These are phyloP conservation scores for Albophoma yamanashiensis DNA, from an alignment of 2,329 filamentous ascomycete species.

Conservation along the genomic window DNA sequence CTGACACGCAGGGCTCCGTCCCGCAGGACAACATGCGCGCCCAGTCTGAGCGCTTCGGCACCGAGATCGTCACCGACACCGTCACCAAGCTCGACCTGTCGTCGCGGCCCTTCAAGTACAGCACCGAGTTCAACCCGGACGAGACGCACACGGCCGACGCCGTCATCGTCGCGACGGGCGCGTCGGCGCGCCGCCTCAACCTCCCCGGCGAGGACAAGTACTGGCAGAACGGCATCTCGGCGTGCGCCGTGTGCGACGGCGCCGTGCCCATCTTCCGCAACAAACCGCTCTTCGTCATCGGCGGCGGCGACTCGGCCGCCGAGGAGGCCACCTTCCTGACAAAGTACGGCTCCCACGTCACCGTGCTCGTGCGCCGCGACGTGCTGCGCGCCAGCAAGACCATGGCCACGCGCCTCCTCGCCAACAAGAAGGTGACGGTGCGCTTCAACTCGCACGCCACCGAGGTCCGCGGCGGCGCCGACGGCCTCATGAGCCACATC, in stretches of 20 bases:
- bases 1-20: background rate
- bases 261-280: constrained; percentile 96
- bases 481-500: constrained; percentile 81
- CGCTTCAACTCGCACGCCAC: constrained; percentile 72
- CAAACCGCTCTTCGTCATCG: constrained; percentile 91
- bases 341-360: constrained; percentile 94
- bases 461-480: constrained; percentile 76
- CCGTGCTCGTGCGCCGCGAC: constrained; percentile 82
- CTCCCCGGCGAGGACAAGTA: constrained; percentile 86
- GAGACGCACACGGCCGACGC: constrained; percentile 82
- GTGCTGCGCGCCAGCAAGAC: constrained; percentile 79
- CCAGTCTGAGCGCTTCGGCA: constrained; percentile 87
- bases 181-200: constrained; percentile 74
- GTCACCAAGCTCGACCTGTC: constrained; percentile 81
- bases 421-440: constrained; percentile 84
- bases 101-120: constrained; percentile 79
- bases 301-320: constrained; percentile 90
- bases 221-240: constrained; percentile 95
- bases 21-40: constrained; percentile 73
- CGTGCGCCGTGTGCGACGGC: constrained; percentile 95
- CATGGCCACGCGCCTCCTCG: constrained; percentile 77
- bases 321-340: constrained; percentile 97
- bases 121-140: constrained; percentile 78
- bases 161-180: constrained; percentile 90
- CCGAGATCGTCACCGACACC: constrained; percentile 86